Conservation (phyloP, 78 protist genomes). For the Capsaspora owczarzaki region DNA sequence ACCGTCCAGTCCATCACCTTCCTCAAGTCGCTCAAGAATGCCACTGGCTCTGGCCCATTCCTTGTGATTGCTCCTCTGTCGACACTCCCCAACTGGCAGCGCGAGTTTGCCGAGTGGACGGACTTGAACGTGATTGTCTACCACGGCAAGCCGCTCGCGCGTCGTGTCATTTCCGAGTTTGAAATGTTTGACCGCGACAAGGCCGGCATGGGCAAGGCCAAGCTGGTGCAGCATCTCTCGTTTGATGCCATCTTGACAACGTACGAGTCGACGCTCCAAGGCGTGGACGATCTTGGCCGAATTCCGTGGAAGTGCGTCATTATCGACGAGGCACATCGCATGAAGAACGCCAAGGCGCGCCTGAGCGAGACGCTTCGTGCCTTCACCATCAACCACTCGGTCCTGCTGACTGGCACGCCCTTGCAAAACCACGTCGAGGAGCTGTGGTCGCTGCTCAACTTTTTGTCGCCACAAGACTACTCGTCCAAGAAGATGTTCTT, state of each 20-base stretch:
- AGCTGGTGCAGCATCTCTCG: too few relatives aligned
- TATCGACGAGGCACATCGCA: constrained; percentile 78
- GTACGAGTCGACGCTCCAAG: constrained; percentile 71
- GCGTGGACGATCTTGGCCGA: constrained; percentile 35
- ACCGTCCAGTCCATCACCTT: constrained; percentile 58
- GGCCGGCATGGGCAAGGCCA: not conserved
- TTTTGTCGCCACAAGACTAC: constrained; percentile 58
- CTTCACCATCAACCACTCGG: not conserved
- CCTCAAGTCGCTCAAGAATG: constrained; percentile 40
- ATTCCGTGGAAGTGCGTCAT: constrained; percentile 61
- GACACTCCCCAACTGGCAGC: constrained; percentile 50
- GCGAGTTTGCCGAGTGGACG: constrained; percentile 55
- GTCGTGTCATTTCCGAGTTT: not conserved
- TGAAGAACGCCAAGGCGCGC: not conserved
- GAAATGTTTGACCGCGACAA: not conserved
- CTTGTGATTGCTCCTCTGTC: constrained; percentile 36
- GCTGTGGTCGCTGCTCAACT: constrained; percentile 75
- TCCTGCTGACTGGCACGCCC: constrained; percentile 66
- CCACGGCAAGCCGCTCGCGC: constrained; percentile 51
- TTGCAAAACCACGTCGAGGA: constrained; percentile 80
- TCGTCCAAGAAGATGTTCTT: constrained; percentile 32
- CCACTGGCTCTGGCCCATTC: constrained; percentile 27
- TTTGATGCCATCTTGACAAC: constrained; percentile 80
- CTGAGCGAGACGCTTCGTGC: not conserved
- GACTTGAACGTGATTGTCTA: constrained; percentile 50